Conservation (phyloP, 257 asterid genomes). For the Solanum habrochaites region DNA sequence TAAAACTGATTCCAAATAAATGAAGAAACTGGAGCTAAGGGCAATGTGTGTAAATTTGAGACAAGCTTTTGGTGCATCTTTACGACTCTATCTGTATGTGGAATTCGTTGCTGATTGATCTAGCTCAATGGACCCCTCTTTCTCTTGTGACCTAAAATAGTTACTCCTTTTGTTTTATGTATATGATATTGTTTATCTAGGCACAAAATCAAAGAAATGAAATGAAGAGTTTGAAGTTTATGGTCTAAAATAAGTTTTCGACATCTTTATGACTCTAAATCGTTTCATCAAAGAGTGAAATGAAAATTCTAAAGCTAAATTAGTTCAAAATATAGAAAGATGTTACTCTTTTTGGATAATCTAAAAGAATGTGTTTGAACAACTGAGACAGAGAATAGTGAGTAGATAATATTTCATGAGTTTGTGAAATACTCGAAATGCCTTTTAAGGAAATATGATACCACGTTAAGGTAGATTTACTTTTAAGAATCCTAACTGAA, state of each 20-base stretch:
- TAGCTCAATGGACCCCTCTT: background rate
- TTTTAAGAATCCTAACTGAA: background rate
- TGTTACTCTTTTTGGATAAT: background rate
- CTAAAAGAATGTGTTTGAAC: background rate
- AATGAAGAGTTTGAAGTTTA: background rate
- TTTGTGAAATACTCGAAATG: too few relatives aligned
- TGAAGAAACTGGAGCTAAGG: background rate
- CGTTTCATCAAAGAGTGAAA: too few relatives aligned
- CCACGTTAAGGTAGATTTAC: fast-evolving
- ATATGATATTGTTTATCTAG: background rate
- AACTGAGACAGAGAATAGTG: background rate
- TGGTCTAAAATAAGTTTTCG: background rate
- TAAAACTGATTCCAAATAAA: background rate
- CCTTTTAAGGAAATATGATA: too few relatives aligned
- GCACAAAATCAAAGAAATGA: background rate
- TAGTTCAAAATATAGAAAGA: too few relatives aligned
- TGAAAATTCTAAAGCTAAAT: background rate
- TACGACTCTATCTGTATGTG: background rate
- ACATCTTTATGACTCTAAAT: background rate
- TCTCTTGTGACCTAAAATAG: background rate
- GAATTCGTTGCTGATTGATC: background rate
- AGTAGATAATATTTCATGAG: too few relatives aligned
- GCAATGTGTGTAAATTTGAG: background rate
- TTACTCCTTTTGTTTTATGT: background rate
- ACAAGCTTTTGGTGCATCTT: background rate